Conservation (phyloP, 495 filamentous ascomycete species). For the Lentithecium fluviatile region DNA sequence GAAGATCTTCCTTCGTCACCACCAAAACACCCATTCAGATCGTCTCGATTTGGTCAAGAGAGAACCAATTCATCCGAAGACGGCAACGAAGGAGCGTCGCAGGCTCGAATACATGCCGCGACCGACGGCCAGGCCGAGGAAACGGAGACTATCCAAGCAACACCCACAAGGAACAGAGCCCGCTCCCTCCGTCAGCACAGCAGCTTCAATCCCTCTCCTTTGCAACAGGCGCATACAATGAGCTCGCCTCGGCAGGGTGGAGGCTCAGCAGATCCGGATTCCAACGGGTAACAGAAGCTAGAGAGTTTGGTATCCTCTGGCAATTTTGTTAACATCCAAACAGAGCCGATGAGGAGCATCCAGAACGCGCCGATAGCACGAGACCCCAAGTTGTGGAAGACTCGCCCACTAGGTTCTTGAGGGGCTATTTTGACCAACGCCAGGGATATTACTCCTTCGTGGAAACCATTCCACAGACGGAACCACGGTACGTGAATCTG, state of each 20-base stretch:
- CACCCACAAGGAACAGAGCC: background rate
- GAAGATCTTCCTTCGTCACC: constrained; percentile 14
- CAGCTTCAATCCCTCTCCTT: constrained; percentile 12
- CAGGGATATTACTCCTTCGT: too few relatives aligned
- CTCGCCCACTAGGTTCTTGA: too few relatives aligned
- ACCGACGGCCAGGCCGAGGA: constrained; percentile 10
- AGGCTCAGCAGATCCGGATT: background rate
- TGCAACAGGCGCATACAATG: constrained; percentile 9
- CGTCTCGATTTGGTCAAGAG: constrained; percentile 9
- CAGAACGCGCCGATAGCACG: too few relatives aligned
- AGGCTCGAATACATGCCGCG: background rate
- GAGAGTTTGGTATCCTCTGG: background rate
- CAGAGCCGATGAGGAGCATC: too few relatives aligned
- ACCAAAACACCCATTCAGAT: constrained; percentile 20
- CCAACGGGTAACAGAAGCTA: background rate
- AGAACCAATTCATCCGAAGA: constrained; percentile 23
- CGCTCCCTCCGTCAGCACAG: constrained; percentile 7
- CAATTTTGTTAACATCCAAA: too few relatives aligned
- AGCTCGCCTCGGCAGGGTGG: constrained; percentile 4
- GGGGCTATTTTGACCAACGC: too few relatives aligned
- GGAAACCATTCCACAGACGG: too few relatives aligned
- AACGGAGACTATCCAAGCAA: background rate
- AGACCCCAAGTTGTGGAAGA: too few relatives aligned
- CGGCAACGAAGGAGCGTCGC: background rate
- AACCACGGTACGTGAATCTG: background rate